Base-by-base conservation (phyloP, 805 yeast species). In the Clavispora phyllophila region DNA sequence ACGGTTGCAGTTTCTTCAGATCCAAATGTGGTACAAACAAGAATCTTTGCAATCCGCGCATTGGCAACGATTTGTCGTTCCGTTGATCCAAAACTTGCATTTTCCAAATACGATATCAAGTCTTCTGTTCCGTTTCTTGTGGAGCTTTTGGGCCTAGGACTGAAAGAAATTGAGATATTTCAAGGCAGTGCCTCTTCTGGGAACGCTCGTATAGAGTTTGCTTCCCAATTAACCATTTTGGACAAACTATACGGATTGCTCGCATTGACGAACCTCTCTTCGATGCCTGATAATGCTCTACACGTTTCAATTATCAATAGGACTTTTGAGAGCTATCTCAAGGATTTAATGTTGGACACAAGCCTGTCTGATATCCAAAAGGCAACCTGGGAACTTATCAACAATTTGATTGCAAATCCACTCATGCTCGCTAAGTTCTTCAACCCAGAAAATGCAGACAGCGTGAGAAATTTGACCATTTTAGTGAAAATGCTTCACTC, bases 211-310 rank as follows among this genome's bases (percentile, higher is more conserved):
- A 24, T 37, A 24, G 32, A 25, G 10, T 29, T 38, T 19, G 14
- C 20, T 9, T 71, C 68, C 0, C 54, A 58, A 5, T 46, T 66
- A 15, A 60, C 70, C 1, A 48, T 49, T 3, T 49, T 72, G 12
- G 82, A 77, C 44, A 69, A 73, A 17, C 75, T 73, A 49, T 84
- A 81, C 51, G 65, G 81, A 0, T 61, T 86, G 31, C 55, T 82
- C 18, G 87, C 90, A 0, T 66, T 85, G 23, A 85, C 91, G 1
- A 86, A 85, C 58, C 49, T 83, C 7, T 76, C 87, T 0, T 71
- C 87, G 0, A 25, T 41, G 15, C 45, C 70, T 2, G 66, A 66
- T 9, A 65, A 68, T 4, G 69, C 72, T 9, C 62, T 72, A 22
- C 65, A 59, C 10, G 62, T 71, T 5, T 58, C 62, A 36, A 58